phyloP scores from a whole-genome alignment of 345 rosid genomes.

The Eucalyptus cloeziana region DNA sequence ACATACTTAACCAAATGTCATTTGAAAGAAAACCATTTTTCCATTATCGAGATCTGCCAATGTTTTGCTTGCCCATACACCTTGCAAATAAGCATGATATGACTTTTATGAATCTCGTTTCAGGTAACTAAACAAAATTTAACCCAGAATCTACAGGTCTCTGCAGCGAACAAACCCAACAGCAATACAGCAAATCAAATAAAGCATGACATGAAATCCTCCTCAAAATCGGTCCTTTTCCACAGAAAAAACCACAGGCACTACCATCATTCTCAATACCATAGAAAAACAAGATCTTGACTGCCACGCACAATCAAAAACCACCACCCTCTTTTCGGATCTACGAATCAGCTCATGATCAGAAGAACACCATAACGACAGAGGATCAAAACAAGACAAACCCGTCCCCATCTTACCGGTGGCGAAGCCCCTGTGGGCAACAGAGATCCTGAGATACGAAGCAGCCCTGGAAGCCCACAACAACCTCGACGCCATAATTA shows the following conservation, averaged over 20 bases:
- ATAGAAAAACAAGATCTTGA: not conserved
- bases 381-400: not conserved
- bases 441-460: slow-evolving; percentile 77
- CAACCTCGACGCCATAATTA: slow-evolving; percentile 52
- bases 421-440: slow-evolving; percentile 52
- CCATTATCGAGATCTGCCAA: not conserved
- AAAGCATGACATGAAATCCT: not conserved
- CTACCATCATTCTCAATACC: not conserved
- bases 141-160: not conserved
- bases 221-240: not conserved
- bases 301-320: not conserved
- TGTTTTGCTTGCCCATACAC: not conserved
- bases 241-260: not conserved
- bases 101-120: not conserved
- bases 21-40: not conserved
- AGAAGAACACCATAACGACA: not conserved
- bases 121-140: not conserved
- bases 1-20: not conserved
- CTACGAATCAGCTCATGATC: not conserved
- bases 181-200: not conserved
- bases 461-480: slow-evolving; percentile 96
- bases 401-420: slow-evolving; percentile 28
- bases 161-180: not conserved
- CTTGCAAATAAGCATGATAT: not conserved
- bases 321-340: not conserved